Percentiles rank a stretch among this genome's conserved stretches.
These are phyloP conservation scores for Panicum virgatum DNA, from an alignment of 202 grass and related monocot species.

Conservation along the genomic window DNA sequence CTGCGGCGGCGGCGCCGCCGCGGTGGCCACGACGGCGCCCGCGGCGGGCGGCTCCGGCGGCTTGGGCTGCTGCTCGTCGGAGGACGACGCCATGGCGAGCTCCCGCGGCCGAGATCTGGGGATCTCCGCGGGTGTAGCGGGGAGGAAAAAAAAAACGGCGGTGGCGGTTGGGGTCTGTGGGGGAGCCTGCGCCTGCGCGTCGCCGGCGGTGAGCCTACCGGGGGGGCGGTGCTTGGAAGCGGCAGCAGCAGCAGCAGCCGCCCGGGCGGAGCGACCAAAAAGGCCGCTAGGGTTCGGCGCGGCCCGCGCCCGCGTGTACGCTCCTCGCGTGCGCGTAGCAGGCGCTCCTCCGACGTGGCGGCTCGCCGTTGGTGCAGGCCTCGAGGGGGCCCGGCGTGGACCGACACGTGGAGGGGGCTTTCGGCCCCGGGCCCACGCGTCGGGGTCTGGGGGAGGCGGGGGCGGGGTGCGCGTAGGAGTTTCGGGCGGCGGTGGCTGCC, in stretches of 20 bases:
- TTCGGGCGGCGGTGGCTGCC: not conserved
- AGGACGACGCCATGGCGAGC: slow-evolving; percentile 63
- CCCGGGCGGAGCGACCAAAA: slow-evolving; percentile 18
- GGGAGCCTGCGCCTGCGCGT: not conserved
- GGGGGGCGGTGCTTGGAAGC: slow-evolving; percentile 41
- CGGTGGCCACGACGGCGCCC: not conserved
- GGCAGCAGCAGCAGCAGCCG: slow-evolving; percentile 13
- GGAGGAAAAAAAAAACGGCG: not conserved
- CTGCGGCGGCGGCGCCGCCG: slow-evolving; percentile 13
- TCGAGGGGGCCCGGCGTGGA: no score
- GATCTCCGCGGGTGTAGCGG: not conserved
- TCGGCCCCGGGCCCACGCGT: not conserved
- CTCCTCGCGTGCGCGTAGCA: slow-evolving; percentile 2
- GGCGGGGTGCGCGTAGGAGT: not conserved
- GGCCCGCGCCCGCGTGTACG: not conserved
- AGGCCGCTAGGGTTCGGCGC: slow-evolving; percentile 59
- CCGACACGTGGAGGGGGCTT: not conserved
- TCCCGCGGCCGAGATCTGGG: slow-evolving; percentile 39
- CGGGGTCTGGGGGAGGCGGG: accelerated
- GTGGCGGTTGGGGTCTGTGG: slow-evolving; percentile 20
- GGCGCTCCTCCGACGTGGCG: slow-evolving; percentile 24
- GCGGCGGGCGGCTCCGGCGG: slow-evolving; percentile 52
- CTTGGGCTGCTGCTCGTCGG: slow-evolving; percentile 77
- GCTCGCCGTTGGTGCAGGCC: not conserved
- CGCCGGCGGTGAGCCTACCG: slow-evolving; percentile 56